phyloP scores from a whole-genome alignment of 257 asterid species.

The Gentiana dahurica region DNA sequence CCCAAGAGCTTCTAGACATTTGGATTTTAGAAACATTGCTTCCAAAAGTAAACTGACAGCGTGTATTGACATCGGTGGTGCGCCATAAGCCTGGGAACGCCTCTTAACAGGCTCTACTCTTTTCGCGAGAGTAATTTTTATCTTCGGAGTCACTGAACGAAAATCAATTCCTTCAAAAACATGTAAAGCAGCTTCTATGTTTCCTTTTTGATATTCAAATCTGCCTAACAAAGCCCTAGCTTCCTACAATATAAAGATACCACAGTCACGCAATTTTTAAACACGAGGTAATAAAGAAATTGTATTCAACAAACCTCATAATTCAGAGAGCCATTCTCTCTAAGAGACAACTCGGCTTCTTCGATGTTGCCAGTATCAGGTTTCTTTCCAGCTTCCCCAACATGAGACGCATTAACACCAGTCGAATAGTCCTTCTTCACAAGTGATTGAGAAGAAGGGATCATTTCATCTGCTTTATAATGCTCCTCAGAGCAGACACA shows the following conservation, averaged over 20 bases:
- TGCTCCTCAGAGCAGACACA: constrained; percentile 62
- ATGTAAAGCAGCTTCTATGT: constrained; percentile 79
- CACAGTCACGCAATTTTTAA: constrained; percentile 1
- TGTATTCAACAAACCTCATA: constrained; percentile 45
- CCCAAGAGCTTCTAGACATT: constrained; percentile 74
- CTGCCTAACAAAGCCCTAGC: constrained; percentile 94
- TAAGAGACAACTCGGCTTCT: constrained; percentile 81
- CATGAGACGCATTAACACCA: constrained; percentile 40
- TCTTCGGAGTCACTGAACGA: constrained; percentile 59
- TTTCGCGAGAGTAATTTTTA: constrained; percentile 52
- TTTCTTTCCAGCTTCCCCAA: constrained; percentile 46
- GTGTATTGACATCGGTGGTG: constrained; percentile 68
- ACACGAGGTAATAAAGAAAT: constrained; percentile 4
- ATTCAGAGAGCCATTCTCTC: constrained; percentile 70
- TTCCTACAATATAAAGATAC: constrained; percentile 44
- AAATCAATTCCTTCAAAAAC: constrained; percentile 93
- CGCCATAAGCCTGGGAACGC: constrained; percentile 38
- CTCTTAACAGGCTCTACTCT: constrained; percentile 46
- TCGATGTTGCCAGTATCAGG: constrained; percentile 69
- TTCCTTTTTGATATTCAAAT: constrained; percentile 84
- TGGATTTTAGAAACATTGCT: constrained; percentile 73
- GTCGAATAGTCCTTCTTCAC: constrained; percentile 44
- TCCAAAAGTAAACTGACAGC: constrained; percentile 84
- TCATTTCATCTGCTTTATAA: constrained; percentile 31
- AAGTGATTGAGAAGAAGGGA: constrained; percentile 43